phyloP scores from a whole-genome alignment of 1,284 basidiomycete genomes.

The Coniferiporia sulphurascens region DNA sequence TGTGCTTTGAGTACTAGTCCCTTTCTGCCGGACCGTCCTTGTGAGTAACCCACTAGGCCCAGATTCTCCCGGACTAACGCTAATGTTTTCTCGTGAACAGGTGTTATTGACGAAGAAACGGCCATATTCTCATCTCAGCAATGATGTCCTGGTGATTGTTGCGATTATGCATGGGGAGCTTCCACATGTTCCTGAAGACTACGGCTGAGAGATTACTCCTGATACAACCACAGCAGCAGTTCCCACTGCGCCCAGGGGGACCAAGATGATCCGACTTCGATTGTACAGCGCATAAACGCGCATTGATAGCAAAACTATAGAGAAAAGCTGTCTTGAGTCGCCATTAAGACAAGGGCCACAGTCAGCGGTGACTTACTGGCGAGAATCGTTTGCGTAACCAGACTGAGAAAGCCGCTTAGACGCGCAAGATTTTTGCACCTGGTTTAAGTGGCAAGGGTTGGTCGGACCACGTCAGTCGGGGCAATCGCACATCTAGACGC shows the following conservation, averaged over 20 bases:
- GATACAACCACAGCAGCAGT: slow-evolving; percentile 1
- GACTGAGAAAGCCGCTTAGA: not conserved
- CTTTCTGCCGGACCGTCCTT: too few species aligned
- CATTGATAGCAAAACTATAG: not conserved
- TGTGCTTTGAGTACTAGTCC: too few species aligned
- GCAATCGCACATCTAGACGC: too few species aligned
- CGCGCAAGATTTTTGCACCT: slow-evolving; percentile 12
- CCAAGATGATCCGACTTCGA: not conserved
- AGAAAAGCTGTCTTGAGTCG: not conserved
- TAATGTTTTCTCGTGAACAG: too few species aligned
- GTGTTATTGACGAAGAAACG: too few species aligned
- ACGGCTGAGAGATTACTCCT: not conserved
- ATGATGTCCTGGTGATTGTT: too few species aligned
- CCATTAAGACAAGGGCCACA: not conserved
- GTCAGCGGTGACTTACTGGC: not conserved
- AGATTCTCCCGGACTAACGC: too few species aligned
- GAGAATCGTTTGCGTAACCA: slow-evolving; percentile 12
- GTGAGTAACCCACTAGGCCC: too few species aligned
- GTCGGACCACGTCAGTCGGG: not conserved
- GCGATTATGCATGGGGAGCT: too few species aligned
- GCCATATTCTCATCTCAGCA: too few species aligned
- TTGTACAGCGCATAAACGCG: slow-evolving; percentile 14
- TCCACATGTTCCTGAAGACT: not conserved
- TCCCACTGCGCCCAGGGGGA: not conserved
- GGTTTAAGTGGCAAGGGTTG: not conserved